Percentiles rank a stretch among this genome's conserved stretches.
phyloP scores from a whole-genome alignment of 345 rosid species.

The Eucalyptus melliodora region DNA sequence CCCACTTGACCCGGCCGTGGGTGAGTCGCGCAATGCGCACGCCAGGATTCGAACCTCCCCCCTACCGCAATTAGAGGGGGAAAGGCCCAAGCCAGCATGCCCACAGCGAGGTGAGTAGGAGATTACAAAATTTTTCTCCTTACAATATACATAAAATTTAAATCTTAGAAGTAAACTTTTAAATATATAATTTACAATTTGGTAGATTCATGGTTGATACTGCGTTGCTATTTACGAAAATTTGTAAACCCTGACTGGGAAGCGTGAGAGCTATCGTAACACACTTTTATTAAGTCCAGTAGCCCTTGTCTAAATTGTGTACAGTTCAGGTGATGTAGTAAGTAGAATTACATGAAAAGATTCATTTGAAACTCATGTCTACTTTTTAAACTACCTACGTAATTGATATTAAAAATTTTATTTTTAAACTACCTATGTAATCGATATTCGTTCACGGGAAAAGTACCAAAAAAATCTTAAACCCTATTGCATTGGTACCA shows the following conservation, averaged over 20 bases:
- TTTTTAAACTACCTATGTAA: not conserved
- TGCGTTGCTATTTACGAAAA: not conserved
- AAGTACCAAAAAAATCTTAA: no score
- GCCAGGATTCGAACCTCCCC: no score
- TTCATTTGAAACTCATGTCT: not conserved
- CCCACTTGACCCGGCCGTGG: no score
- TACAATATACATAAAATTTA: not conserved
- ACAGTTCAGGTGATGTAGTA: not conserved
- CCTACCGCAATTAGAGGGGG: no score
- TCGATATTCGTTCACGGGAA: not conserved
- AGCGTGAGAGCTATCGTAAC: not conserved
- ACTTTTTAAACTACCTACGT: not conserved
- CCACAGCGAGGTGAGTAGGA: no score
- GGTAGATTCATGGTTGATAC: not conserved
- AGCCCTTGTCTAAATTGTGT: not conserved
- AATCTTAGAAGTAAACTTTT: not conserved
- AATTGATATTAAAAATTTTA: not conserved
- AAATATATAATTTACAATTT: not conserved
- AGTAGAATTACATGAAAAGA: not conserved
- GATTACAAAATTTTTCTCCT: not conserved
- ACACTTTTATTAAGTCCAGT: not conserved
- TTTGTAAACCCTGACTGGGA: not conserved
- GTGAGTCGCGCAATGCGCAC: no score
- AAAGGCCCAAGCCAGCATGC: no score
- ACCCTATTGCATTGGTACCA: accelerated